These are phyloP conservation scores for Geranium brycei DNA, from an alignment of 345 rosid genomes.

Conservation along the genomic window DNA sequence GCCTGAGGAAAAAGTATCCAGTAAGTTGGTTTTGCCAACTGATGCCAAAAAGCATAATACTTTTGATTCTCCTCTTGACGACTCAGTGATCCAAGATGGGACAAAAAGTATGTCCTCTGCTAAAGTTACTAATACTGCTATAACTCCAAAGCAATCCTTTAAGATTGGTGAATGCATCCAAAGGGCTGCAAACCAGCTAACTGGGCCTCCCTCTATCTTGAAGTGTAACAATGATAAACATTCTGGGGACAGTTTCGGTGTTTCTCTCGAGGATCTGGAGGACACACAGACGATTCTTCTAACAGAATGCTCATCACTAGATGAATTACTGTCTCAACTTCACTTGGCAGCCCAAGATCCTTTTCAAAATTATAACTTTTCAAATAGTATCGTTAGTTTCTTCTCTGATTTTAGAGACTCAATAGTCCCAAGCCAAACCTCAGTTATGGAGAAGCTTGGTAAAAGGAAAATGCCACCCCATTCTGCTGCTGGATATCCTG, in stretches of 20 bases:
- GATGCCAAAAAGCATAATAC: constrained; percentile 44
- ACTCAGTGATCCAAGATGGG: constrained; percentile 27
- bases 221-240: constrained; percentile 30
- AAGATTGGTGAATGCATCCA: constrained; percentile 86
- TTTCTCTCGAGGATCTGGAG: constrained; percentile 24
- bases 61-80: constrained; percentile 35
- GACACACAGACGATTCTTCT: constrained; percentile 17
- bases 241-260: constrained; percentile 29
- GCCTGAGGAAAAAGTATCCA: constrained; percentile 25
- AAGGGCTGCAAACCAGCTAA: constrained; percentile 86
- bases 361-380: constrained; percentile 27
- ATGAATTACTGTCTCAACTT: constrained; percentile 58
- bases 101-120: constrained; percentile 53
- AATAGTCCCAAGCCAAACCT: constrained; percentile 25
- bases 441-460: constrained; percentile 24
- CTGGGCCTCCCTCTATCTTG: constrained; percentile 47
- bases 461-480: constrained; percentile 37
- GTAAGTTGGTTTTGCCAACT: constrained; percentile 22
- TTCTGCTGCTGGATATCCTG: constrained; percentile 29
- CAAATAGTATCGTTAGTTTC: constrained; percentile 36
- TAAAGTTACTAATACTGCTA: constrained; percentile 30
- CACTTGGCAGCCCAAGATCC: constrained; percentile 56
- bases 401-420: constrained; percentile 74
- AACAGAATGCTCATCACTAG: constrained; percentile 41
- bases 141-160: constrained; percentile 53